Base-by-base conservation (phyloP, 164 flowering plant species). In the Berberis thunbergii region DNA sequence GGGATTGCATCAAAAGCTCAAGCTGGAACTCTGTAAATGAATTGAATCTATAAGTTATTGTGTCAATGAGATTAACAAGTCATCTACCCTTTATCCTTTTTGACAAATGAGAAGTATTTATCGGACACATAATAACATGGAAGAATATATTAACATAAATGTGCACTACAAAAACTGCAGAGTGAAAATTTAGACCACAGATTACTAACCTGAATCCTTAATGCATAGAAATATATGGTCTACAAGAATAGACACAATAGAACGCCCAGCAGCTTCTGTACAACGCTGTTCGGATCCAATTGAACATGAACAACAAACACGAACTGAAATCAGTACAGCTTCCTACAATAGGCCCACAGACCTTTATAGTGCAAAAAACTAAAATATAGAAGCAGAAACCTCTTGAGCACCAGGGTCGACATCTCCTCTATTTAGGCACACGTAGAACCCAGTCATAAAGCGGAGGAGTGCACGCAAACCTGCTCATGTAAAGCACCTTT, bases 391-490 rank as follows among this genome's bases (percentile, higher is more conserved):
- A 26, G 26, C 26, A 26, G 26, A 26, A 67, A 91, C 97, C 89
- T 87, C 81, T 65, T 81, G 88, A 67, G 85, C 76, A 64, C 73
- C 87, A 68, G 81, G 82, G 75, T 87, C 87, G 58, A 94, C 87
- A 74, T 91, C 93, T 69, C 91, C 98, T 76, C 99, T 81, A 78
- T 87, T 91, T 57, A 94, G 73, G 71, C 99, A 94, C 50, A 87
- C 91, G 82, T 83, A 91, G 3, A 91, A 76, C 67, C 97, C 99
- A 6, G 99, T 89, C 77, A 94, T 76, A 81, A 89, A 94, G 61
- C 97, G 97, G 41, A 94, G 85, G 77, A 94, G 84, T 67, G 99
- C 99, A 60, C 99, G 95, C 40, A 94, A 67, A 72, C 99, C 99
- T 94, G 87, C 66, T 48, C 68, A 75, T 6, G 68, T 56, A 43